Conservation (phyloP, 805 yeast species). For the Saccharomycopsis babjevae region DNA sequence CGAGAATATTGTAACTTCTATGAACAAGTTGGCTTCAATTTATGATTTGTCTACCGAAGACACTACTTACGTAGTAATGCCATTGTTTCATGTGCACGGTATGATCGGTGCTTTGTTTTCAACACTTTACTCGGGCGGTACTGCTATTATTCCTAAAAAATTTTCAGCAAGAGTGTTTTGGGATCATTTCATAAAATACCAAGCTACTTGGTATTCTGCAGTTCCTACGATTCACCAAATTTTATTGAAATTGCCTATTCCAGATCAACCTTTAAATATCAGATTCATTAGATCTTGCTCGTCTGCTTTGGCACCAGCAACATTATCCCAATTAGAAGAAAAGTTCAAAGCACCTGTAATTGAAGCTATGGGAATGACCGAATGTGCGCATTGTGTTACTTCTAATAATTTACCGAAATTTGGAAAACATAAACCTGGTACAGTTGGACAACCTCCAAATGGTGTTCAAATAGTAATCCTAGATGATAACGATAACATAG, state of each 20-base stretch:
- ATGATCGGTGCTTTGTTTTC: constrained; percentile 55
- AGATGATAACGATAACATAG: constrained; percentile 35
- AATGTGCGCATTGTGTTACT: constrained; percentile 73
- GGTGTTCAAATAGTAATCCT: constrained; percentile 55
- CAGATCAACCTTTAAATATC: constrained; percentile 38
- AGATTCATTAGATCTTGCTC: constrained; percentile 68
- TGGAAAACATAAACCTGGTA: constrained; percentile 55
- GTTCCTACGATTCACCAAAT: constrained; percentile 72
- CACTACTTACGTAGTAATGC: constrained; percentile 60
- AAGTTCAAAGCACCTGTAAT: constrained; percentile 56
- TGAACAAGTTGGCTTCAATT: constrained; percentile 47
- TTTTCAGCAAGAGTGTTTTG: constrained; percentile 57
- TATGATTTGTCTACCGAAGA: constrained; percentile 42
- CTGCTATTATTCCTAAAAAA: constrained; percentile 49
- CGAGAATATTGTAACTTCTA: constrained; percentile 48
- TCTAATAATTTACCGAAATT: constrained; percentile 55
- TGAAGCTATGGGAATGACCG: constrained; percentile 77
- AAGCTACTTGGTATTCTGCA: constrained; percentile 65
- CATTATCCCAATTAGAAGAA: constrained; percentile 46
- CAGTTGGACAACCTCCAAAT: constrained; percentile 60
- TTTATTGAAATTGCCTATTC: constrained; percentile 41
- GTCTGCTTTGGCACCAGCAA: constrained; percentile 57
- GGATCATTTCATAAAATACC: constrained; percentile 39
- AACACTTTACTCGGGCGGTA: constrained; percentile 49
- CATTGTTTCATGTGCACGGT: constrained; percentile 71